These are phyloP conservation scores for Phytophthora colocasiae DNA, from an alignment of 352 stramenopile species.

Conservation along the genomic window DNA sequence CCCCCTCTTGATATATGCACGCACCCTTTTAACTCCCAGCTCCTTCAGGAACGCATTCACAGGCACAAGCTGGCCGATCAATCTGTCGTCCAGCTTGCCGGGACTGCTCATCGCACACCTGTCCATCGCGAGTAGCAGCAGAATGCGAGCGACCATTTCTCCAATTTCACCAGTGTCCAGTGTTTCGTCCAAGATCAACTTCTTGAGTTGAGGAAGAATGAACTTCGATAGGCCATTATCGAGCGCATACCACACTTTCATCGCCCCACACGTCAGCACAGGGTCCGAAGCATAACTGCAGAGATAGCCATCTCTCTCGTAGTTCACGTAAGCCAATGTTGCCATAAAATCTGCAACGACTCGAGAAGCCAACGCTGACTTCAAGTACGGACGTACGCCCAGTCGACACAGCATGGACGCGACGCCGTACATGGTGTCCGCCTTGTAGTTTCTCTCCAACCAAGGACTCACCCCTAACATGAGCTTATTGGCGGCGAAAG, in stretches of 20 bases:
- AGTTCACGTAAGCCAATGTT: constrained; percentile 13
- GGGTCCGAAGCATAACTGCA: constrained; percentile 20
- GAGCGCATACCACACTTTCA: constrained; percentile 12
- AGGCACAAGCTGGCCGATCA: constrained; percentile 6
- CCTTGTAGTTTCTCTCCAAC: not conserved
- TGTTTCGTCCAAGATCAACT: constrained; percentile 12
- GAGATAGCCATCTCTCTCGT: constrained; percentile 5
- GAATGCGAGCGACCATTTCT: constrained; percentile 15
- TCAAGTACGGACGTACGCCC: constrained; percentile 2
- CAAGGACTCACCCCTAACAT: constrained; percentile 1
- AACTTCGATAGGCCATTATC: not conserved
- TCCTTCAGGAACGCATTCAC: constrained; percentile 2
- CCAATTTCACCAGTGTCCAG: constrained; percentile 6
- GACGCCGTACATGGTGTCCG: constrained; percentile 17
- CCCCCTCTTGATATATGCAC: not conserved
- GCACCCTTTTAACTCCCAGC: not conserved
- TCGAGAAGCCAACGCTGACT: constrained; percentile 8
- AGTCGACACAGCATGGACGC: constrained; percentile 15
- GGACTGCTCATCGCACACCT: constrained; percentile 1
- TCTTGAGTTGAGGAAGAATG: constrained; percentile 11
- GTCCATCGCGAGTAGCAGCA: constrained; percentile 17
- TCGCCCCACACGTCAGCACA: constrained; percentile 7
- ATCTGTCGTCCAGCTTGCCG: too few relatives aligned
- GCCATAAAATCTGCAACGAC: constrained; percentile 22
- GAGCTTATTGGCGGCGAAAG: constrained; percentile 12